Conservation (phyloP, 2,329 filamentous ascomycete genomes). For the Parasarocladium wereldwijsianum region DNA sequence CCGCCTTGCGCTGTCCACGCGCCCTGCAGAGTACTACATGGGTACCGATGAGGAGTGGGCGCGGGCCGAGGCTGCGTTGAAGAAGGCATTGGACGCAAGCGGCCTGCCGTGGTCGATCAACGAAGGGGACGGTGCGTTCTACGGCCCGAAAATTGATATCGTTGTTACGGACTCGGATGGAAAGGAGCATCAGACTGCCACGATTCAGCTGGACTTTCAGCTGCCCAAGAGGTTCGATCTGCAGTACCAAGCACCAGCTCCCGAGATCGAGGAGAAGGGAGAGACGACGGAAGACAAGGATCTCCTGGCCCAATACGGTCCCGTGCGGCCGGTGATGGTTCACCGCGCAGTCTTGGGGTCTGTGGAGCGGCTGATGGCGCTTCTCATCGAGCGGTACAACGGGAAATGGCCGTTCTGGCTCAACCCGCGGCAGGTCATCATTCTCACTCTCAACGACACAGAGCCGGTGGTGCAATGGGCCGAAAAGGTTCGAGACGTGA, state of each 20-base stretch:
- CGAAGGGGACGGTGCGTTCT: constrained; percentile 75
- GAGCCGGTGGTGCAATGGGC: constrained; percentile 36
- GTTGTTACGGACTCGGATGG: constrained; percentile 65
- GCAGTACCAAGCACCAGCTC: constrained; percentile 56
- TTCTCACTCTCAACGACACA: constrained; percentile 57
- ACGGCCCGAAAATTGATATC: constrained; percentile 85
- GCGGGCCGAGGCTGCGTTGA: constrained; percentile 24
- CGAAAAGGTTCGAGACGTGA: constrained; percentile 29
- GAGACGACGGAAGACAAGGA: constrained; percentile 32
- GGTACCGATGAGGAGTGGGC: constrained; percentile 53
- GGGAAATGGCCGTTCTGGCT: constrained; percentile 82
- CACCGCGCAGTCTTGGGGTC: constrained; percentile 77
- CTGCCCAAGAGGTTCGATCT: constrained; percentile 69
- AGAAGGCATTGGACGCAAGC: constrained; percentile 43
- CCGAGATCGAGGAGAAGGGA: constrained; percentile 42
- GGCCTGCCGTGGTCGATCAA: constrained; percentile 61
- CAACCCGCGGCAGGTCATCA: constrained; percentile 61
- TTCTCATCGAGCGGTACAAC: constrained; percentile 71
- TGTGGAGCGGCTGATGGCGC: constrained; percentile 69
- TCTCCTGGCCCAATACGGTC: constrained; percentile 36
- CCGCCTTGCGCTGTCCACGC: constrained; percentile 62
- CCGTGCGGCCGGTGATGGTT: constrained; percentile 60
- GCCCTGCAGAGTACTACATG: constrained; percentile 64
- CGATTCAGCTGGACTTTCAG: constrained; percentile 82
- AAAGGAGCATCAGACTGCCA: constrained; percentile 80